phyloP scores from a whole-genome alignment of 1,284 basidiomycete genomes.

The Coniophora puteana region DNA sequence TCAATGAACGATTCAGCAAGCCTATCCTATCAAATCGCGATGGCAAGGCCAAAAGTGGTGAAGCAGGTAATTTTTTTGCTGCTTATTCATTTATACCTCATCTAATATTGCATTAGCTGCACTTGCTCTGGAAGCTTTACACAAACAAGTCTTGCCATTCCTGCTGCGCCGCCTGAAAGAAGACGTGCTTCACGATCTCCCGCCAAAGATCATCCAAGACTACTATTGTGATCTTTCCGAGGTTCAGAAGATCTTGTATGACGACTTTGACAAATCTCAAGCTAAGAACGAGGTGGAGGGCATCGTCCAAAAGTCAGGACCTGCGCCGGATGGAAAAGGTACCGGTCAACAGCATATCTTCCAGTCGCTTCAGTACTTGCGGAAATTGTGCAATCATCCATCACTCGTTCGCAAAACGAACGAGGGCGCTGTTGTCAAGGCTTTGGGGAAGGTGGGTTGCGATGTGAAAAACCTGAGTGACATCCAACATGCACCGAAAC shows the following conservation, averaged over 20 bases:
- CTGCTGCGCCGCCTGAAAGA: conserved; percentile 95
- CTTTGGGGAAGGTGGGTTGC: conserved; percentile 56
- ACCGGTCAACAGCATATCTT: conserved; percentile 88
- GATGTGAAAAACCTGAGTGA: conserved; percentile 58
- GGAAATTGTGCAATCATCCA: conserved; percentile 98
- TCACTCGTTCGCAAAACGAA: conserved; percentile 79
- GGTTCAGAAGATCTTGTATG: conserved; percentile 90
- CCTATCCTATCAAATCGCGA: conserved; percentile 95
- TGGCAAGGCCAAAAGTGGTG: conserved; percentile 91
- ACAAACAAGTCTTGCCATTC: conserved; percentile 99
- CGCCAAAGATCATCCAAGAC: conserved; percentile 99
- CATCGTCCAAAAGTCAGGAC: conserved; percentile 48
- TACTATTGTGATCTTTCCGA: conserved; percentile 98
- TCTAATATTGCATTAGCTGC: conserved; percentile 57
- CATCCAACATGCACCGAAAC: conserved; percentile 90
- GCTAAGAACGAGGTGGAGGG: conserved; percentile 66
- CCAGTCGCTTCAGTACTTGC: conserved; percentile 94
- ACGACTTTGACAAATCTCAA: conserved; percentile 85
- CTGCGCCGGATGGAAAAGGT: conserved; percentile 39
- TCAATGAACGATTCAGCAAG: conserved; percentile 95
- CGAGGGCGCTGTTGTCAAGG: conserved; percentile 55
- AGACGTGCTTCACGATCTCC: conserved; percentile 93
- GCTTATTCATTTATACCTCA: conserved; percentile 8
- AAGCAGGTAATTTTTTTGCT: conserved; percentile 63
- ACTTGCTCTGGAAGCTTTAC: conserved; percentile 90